Conservation (phyloP, 345 rosid genomes). For the Melastoma malabathricum region DNA sequence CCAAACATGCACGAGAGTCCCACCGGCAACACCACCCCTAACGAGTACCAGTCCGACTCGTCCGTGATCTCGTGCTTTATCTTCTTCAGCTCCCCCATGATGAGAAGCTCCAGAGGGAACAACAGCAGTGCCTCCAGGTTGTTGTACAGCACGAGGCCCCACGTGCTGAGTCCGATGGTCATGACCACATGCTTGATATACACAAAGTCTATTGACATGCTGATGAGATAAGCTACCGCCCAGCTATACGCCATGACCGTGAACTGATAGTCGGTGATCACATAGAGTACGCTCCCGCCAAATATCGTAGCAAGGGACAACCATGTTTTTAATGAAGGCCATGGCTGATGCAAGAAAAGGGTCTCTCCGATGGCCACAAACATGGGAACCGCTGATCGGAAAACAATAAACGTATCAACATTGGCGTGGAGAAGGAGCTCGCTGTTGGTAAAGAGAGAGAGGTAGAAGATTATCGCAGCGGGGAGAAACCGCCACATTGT, state of each 20-base stretch:
- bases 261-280: slow-evolving; percentile 81
- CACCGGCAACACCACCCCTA: slow-evolving; percentile 68
- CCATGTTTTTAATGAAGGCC: slow-evolving; percentile 89
- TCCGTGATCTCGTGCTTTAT: slow-evolving; percentile 61
- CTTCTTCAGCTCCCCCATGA: slow-evolving; percentile 92
- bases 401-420: slow-evolving; percentile 92
- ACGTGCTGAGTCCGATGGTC: slow-evolving; percentile 86
- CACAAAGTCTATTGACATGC: slow-evolving; percentile 95
- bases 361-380: slow-evolving; percentile 92
- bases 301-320: slow-evolving; percentile 63
- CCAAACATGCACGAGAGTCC: slow-evolving; percentile 82
- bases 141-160: slow-evolving; percentile 95
- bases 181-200: slow-evolving; percentile 96
- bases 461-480: slow-evolving; percentile 81
- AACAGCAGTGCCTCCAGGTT: slow-evolving; percentile 87
- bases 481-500: slow-evolving; percentile 97
- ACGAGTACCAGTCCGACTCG: slow-evolving; percentile 67
- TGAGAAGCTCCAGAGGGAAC: slow-evolving; percentile 81
- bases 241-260: slow-evolving; percentile 71
- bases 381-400: slow-evolving; percentile 83
- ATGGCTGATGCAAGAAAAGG: slow-evolving; percentile 66
- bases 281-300: slow-evolving; percentile 79
- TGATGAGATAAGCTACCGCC: slow-evolving; percentile 79
- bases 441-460: slow-evolving; percentile 88
- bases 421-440: slow-evolving; percentile 96